Conservation (phyloP, 75 land plant genomes). For the Cryptomeria japonica region DNA sequence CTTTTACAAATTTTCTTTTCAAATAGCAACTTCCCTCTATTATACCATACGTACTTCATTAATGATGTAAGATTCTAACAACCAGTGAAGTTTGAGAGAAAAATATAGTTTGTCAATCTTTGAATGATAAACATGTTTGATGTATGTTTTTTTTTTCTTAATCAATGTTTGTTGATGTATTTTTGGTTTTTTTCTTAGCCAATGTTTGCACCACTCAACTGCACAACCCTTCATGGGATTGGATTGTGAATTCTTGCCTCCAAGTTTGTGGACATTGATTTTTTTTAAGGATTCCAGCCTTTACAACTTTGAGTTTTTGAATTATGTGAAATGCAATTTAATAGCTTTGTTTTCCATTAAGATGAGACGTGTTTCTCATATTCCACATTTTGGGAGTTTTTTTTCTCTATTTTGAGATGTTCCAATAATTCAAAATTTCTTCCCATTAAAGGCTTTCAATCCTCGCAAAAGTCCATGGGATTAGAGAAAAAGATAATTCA, state of each 20-base stretch:
- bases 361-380: not conserved
- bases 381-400: not conserved
- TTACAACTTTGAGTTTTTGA: not conserved
- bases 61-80: no score
- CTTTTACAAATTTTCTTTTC: no score
- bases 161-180: no score
- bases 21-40: no score
- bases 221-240: not conserved
- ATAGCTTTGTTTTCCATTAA: not conserved
- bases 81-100: no score
- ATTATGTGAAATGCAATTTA: not conserved
- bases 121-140: no score
- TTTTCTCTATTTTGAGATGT: not conserved
- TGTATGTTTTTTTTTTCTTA: no score
- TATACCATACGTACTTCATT: no score
- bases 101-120: no score
- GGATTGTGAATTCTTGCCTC: not conserved
- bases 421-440: not conserved
- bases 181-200: no score
- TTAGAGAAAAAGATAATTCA: not conserved
- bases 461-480: not conserved
- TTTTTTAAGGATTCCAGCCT: not conserved
- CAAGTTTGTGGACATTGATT: not conserved
- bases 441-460: not conserved
- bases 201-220: not conserved